phyloP scores from a whole-genome alignment of 2,329 filamentous ascomycete species.

The Passalora sequoiae region DNA sequence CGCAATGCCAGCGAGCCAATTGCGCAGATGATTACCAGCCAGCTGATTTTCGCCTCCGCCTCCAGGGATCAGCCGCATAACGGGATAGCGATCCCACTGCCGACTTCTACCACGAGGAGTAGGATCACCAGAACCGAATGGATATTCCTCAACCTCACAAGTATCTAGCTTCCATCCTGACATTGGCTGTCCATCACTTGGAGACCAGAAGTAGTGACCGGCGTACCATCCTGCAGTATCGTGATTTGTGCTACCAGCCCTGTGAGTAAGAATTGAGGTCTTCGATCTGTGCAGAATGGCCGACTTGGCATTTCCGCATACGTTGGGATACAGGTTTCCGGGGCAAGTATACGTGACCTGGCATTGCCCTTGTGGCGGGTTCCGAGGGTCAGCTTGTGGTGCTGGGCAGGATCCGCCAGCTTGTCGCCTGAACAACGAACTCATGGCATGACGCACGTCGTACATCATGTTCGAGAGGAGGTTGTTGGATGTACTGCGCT shows the following conservation, averaged over 20 bases:
- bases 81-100: not conserved
- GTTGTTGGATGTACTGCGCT: not conserved
- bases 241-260: not conserved
- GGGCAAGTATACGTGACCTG: slow-evolving; percentile 1
- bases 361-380: not conserved
- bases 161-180: slow-evolving; percentile 3
- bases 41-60: not conserved
- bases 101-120: not conserved
- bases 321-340: not conserved
- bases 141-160: slow-evolving; percentile 5
- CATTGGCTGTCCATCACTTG: not conserved
- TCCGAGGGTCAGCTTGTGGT: not conserved
- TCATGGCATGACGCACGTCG: not conserved
- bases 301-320: slow-evolving; percentile 4
- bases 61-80: slow-evolving; percentile 1
- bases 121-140: not conserved
- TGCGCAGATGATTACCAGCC: not conserved
- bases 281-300: not conserved
- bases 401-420: not conserved
- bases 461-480: not conserved
- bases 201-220: not conserved
- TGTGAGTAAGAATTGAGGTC: not conserved
- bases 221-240: not conserved
- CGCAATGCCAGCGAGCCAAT: not conserved
- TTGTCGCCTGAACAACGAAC: slow-evolving; percentile 1